Conservation (phyloP, 352 stramenopile genomes). For the Phytophthora foliorum region DNA sequence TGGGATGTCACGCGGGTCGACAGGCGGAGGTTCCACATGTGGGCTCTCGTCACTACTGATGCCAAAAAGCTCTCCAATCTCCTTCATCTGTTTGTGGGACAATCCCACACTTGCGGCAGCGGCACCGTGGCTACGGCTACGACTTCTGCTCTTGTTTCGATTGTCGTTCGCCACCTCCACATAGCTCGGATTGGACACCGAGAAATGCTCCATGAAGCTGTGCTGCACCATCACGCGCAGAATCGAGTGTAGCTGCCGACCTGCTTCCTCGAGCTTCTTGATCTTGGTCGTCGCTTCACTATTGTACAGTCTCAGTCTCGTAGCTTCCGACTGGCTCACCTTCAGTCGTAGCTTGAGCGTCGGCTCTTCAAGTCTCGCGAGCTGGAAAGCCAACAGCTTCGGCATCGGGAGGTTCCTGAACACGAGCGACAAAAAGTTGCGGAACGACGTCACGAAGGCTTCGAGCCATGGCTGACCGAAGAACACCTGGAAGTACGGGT, state of each 20-base stretch:
- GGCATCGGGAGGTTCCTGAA: slow-evolving; percentile 79
- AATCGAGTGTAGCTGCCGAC: slow-evolving; percentile 64
- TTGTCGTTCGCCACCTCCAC: slow-evolving; percentile 23
- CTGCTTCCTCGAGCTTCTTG: slow-evolving; percentile 70
- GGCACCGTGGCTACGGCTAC: slow-evolving; percentile 32
- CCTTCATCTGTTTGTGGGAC: slow-evolving; percentile 55
- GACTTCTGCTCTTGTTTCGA: slow-evolving; percentile 36
- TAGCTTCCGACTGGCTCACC: slow-evolving; percentile 77
- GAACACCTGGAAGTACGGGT: slow-evolving; percentile 82
- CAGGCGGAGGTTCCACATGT: slow-evolving; percentile 15
- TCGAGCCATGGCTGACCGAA: slow-evolving; percentile 82
- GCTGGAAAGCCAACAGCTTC: slow-evolving; percentile 82
- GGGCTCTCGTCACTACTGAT: slow-evolving; percentile 39
- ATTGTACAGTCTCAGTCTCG: slow-evolving; percentile 63
- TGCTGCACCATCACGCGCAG: slow-evolving; percentile 78
- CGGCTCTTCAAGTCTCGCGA: slow-evolving; percentile 74
- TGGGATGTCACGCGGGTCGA: slow-evolving; percentile 40
- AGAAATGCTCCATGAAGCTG: slow-evolving; percentile 73
- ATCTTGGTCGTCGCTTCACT: slow-evolving; percentile 62
- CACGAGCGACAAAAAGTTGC: slow-evolving; percentile 84
- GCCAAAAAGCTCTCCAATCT: slow-evolving; percentile 63
- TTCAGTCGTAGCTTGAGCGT: slow-evolving; percentile 76
- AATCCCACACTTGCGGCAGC: slow-evolving; percentile 36
- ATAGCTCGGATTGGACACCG: slow-evolving; percentile 19
- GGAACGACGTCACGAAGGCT: slow-evolving; percentile 75